Evolutionary conservation across 768 basidiomycete genomes (phyloP), one percentile per base, ranked within the genome.

Genomic region (Dentipellis sp.): DNA sequence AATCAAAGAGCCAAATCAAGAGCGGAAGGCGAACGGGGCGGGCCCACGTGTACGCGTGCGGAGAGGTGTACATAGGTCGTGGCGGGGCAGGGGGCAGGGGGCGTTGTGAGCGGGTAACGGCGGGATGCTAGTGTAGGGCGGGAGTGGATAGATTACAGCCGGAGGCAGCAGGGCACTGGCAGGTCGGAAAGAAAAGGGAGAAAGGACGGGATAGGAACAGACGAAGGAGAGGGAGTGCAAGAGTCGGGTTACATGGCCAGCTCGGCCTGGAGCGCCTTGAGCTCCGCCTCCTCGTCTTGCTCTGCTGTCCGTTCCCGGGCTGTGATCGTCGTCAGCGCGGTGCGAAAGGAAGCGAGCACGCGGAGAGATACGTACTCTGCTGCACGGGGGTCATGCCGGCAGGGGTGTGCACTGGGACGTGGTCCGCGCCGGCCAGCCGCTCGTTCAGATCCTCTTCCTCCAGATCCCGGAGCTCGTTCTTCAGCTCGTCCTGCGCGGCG

Each of bases 221-320:
- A 29, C 48, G 53, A 50, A 53, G 54, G 53, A 53, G 54, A 55
- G 42, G 53, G 57, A 47, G 55, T 50, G 57, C 17, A 29, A 17
- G 54, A 53, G 53, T 56, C 21, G 37, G 40, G 34, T 53, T 17
- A 53, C 53, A 95, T 90, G 19, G 91, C 84, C 66, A 94, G 73
- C 42, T 80, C 81, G 19, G 91, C 94, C 74, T 97, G 94, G 62
- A 98, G 75, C 68, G 90, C 84, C 70, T 79, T 81, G 67, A 98
- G 82, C 71, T 95, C 85, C 46, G 80, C 84, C 61, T 91, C 94
- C 69, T 97, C 95, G 75, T 95, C 92, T 70, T 91, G 91, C 67
- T 94, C 92, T 60, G 79, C 81, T 54, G 74, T 77, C 63, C 68
- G 68, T 53, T 57, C 67, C 67, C 60, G 75, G 7, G 19, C 22